phyloP scores from a whole-genome alignment of 805 yeast species.

The Cyberlindnera meyerae region DNA sequence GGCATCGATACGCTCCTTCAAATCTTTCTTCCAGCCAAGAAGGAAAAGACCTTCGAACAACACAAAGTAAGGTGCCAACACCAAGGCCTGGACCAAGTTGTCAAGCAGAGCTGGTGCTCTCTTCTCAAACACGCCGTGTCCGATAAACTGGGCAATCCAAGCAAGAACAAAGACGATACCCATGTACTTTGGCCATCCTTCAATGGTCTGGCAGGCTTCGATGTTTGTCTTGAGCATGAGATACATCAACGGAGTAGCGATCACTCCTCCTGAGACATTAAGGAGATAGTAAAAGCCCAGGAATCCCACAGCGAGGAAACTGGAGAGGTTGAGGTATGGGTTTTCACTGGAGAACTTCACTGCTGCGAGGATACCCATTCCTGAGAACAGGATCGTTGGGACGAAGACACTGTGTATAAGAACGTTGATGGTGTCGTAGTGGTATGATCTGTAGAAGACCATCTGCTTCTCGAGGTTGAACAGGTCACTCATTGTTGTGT shows the following conservation, averaged over 20 bases:
- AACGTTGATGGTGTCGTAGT: conserved; percentile 55
- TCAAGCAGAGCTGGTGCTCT: conserved; percentile 86
- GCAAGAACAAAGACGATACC: conserved; percentile 41
- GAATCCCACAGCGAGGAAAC: conserved; percentile 41
- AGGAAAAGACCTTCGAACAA: conserved; percentile 68
- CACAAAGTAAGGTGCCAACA: conserved; percentile 89
- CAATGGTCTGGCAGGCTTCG: conserved; percentile 20
- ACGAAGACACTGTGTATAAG: conserved; percentile 73
- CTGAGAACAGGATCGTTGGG: conserved; percentile 64
- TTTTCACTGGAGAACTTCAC: conserved; percentile 18
- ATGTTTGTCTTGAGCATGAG: conserved; percentile 22
- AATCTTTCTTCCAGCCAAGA: conserved; percentile 55
- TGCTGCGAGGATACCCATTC: conserved; percentile 37
- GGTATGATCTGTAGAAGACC: conserved; percentile 57
- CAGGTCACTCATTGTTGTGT: conserved; percentile 2
- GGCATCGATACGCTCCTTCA: conserved; percentile 30
- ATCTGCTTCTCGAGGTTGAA: conserved; percentile 35
- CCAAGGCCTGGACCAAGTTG: conserved; percentile 76
- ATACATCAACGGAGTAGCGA: conserved; percentile 37
- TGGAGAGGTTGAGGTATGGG: conserved; percentile 40
- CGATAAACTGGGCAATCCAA: conserved; percentile 84
- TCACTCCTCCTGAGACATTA: conserved; percentile 46
- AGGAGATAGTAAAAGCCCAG: conserved; percentile 54
- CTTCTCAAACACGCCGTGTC: conserved; percentile 78
- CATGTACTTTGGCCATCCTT: conserved; percentile 15